Evolutionary conservation across 345 rosid genomes (phyloP), one percentile per base, ranked within the genome.

Genomic region (Erodium maritimum): DNA sequence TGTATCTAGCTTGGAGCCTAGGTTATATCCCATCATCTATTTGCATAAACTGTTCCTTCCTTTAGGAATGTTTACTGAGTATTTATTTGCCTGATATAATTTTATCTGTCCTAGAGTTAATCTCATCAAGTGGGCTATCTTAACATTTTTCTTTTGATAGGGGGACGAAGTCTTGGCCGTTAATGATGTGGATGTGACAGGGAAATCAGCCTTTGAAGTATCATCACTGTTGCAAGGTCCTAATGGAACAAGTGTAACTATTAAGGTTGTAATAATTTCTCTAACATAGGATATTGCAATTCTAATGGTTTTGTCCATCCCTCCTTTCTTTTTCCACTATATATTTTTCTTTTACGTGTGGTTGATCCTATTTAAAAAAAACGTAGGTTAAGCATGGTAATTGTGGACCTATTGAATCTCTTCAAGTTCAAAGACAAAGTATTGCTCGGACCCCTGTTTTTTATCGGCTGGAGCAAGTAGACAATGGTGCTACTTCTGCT

Each of bases 161-260:
- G 95, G 96, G 50, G 96, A 91, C 75, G 90, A 91, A 71, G 69
- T 91, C 65, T 61, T 82, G 61, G 81, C 89, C 45, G 93, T 91
- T 37, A 84, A 88, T 75, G 96, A 93, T 69, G 69, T 73, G 70
- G 86, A 84, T 66, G 91, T 84, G 24, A 71, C 37, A 54, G 98
- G 98, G 67, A 91, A 88, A 77, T 86, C 96, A 42, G 82, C 98
- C 20, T 84, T 91, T 71, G 96, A 91, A 82, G 93, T 81, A 24
- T 88, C 93, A 58, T 91, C 98, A 54, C 75, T 88, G 81, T 69
- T 91, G 59, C 98, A 84, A 77, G 98, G 98, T 62, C 98, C 96
- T 24, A 82, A 74, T 67, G 93, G 87, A 77, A 86, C 98, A 58
- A 78, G 57, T 61, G 98, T 88, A 61, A 78, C 74, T n/a, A 73